These are phyloP conservation scores for Aspergillus thermomutatus DNA, from an alignment of 2,329 filamentous ascomycete genomes.

Conservation along the genomic window DNA sequence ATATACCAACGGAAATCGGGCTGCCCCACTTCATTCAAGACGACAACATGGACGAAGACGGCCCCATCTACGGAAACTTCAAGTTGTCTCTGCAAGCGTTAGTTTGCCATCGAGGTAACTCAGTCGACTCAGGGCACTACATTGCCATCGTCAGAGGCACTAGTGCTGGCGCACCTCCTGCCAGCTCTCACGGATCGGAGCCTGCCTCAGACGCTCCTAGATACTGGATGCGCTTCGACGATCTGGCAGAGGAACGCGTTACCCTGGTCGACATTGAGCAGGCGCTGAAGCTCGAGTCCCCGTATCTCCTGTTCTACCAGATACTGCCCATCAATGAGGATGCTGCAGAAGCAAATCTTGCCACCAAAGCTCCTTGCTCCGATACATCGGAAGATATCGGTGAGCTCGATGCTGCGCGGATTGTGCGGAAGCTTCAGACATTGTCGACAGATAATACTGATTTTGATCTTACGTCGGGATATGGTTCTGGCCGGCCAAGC, in stretches of 20 bases:
- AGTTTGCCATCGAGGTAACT: slow-evolving; percentile 85
- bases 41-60: slow-evolving; percentile 64
- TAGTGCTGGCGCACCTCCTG: slow-evolving; percentile 37
- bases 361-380: slow-evolving; percentile 33
- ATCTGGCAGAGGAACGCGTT: slow-evolving; percentile 71
- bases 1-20: slow-evolving; percentile 81
- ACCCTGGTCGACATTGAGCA: slow-evolving; percentile 72
- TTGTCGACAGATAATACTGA: slow-evolving; percentile 15
- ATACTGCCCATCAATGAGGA: slow-evolving; percentile 81
- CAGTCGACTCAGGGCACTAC: slow-evolving; percentile 87
- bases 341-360: slow-evolving; percentile 31
- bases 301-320: slow-evolving; percentile 93
- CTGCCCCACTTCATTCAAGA: slow-evolving; percentile 88
- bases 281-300: slow-evolving; percentile 79
- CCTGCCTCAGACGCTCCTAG: slow-evolving; percentile 61
- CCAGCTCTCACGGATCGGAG: slow-evolving; percentile 24
- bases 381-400: slow-evolving; percentile 23
- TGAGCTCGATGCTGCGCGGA: slow-evolving; percentile 18
- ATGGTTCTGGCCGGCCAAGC: slow-evolving; percentile 32
- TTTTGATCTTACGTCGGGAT: slow-evolving; percentile 19
- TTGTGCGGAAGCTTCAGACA: slow-evolving; percentile 16
- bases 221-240: slow-evolving; percentile 90
- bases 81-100: slow-evolving; percentile 88
- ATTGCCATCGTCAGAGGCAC: slow-evolving; percentile 77
- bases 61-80: slow-evolving; percentile 77